Conservation (phyloP, 257 asterid genomes). For the Jaltomata sinuosa region DNA sequence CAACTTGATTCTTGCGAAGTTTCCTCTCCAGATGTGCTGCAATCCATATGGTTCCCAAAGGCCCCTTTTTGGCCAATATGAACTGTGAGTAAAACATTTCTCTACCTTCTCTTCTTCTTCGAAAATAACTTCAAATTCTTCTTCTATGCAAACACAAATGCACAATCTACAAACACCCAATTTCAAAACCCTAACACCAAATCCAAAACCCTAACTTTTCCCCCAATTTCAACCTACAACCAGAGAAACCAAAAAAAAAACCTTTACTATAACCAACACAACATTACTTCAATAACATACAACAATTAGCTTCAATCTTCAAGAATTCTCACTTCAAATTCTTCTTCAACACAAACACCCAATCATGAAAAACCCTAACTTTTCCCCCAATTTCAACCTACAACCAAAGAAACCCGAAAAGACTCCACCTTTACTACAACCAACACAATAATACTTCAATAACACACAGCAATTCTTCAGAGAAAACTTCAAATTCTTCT, state of each 20-base stretch:
- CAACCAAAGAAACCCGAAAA: no score
- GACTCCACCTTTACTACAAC: no score
- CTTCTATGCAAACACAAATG: background rate
- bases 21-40: conserved; percentile 98
- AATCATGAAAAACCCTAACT: background rate
- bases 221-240: background rate
- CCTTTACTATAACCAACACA: background rate
- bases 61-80: conserved; percentile 97
- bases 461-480: no score
- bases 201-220: conserved; percentile 1
- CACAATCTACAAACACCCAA: background rate
- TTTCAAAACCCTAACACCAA: background rate
- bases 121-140: background rate
- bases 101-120: background rate
- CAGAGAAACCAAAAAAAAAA: background rate
- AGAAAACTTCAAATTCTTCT: background rate
- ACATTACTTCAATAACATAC: background rate
- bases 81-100: conserved; percentile 94
- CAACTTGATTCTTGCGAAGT: conserved; percentile 96
- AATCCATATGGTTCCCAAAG: conserved; percentile 95
- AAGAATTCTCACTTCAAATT: background rate
- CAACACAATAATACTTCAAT: no score
- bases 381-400: background rate
- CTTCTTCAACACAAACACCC: background rate
- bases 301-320: background rate